Percentiles rank a stretch among this genome's conserved stretches.
These are phyloP conservation scores for Bipolaris oryzae DNA, from an alignment of 2,329 filamentous ascomycete genomes.

Conservation along the genomic window DNA sequence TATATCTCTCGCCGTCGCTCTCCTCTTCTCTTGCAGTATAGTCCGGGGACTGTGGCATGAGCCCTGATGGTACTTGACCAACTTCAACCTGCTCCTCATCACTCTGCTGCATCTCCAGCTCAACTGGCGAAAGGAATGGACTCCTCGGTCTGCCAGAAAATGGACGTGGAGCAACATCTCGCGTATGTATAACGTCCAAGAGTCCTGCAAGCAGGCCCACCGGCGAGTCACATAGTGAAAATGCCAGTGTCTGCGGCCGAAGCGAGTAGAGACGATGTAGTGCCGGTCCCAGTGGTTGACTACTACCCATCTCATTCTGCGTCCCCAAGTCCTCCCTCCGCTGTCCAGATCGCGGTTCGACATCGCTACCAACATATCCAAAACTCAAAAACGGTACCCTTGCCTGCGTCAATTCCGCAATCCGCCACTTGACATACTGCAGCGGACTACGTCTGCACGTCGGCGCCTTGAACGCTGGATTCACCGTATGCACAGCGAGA, in stretches of 20 bases:
- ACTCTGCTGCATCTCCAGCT: conserved; percentile 31
- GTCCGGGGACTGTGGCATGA: conserved; percentile 5
- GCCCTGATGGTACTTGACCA: conserved; percentile 1
- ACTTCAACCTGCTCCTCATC: conserved; percentile 18
- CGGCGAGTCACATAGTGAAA: conserved; percentile 48
- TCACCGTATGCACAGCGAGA: conserved; percentile 65
- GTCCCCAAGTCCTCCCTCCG: not conserved
- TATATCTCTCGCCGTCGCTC: conserved; percentile 3
- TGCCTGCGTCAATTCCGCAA: conserved; percentile 53
- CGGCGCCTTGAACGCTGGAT: conserved; percentile 61
- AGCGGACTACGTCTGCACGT: conserved; percentile 52
- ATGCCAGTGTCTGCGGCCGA: conserved; percentile 46
- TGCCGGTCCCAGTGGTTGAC: conserved; percentile 1
- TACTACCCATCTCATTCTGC: not conserved
- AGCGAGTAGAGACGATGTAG: conserved; percentile 38
- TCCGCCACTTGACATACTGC: conserved; percentile 62
- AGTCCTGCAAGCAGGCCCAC: conserved; percentile 43
- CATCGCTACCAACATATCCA: conserved; percentile 62
- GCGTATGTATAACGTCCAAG: conserved; percentile 41
- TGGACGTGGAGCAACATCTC: conserved; percentile 17
- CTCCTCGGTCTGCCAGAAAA: conserved; percentile 30
- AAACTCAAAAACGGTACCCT: conserved; percentile 57
- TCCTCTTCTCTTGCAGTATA: not conserved
- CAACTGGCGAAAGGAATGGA: conserved; percentile 41
- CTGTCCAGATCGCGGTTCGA: conserved; percentile 31